Evolutionary conservation across 2,329 filamentous ascomycete genomes (phyloP).

Genomic region (Cladobotryum mycophilum): DNA sequence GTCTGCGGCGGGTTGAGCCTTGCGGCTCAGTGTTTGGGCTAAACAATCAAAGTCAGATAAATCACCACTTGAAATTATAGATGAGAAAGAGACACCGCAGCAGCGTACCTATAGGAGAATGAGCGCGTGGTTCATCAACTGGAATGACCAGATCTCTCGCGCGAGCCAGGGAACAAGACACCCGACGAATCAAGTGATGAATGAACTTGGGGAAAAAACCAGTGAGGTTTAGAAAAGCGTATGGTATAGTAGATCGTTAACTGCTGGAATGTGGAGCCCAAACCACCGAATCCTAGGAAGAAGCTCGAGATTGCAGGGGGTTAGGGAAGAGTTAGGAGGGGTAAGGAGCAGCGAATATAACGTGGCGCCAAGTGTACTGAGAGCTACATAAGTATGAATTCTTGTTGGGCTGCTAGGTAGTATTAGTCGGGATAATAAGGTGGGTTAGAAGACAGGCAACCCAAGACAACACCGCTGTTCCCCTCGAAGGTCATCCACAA

Average conservation of each 20-base stretch:
- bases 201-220: no score
- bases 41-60: background rate
- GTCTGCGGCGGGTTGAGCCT: background rate
- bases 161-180: background rate
- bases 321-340: background rate
- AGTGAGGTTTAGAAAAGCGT: no score
- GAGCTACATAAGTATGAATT: background rate
- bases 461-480: constrained; percentile 1
- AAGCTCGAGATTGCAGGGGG: background rate
- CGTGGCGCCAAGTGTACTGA: background rate
- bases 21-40: background rate
- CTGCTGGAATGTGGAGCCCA: no score
- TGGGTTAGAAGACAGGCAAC: background rate
- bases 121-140: background rate
- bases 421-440: background rate
- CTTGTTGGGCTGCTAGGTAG: background rate
- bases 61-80: background rate
- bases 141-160: background rate
- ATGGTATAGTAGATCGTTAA: no score
- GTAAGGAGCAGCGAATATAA: background rate
- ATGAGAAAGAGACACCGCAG: background rate
- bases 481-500: constrained; percentile 9
- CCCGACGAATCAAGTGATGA: no score
- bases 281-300: no score
- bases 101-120: background rate